Evolutionary conservation across 345 rosid species (phyloP).

Genomic region (Camelina sativa): DNA sequence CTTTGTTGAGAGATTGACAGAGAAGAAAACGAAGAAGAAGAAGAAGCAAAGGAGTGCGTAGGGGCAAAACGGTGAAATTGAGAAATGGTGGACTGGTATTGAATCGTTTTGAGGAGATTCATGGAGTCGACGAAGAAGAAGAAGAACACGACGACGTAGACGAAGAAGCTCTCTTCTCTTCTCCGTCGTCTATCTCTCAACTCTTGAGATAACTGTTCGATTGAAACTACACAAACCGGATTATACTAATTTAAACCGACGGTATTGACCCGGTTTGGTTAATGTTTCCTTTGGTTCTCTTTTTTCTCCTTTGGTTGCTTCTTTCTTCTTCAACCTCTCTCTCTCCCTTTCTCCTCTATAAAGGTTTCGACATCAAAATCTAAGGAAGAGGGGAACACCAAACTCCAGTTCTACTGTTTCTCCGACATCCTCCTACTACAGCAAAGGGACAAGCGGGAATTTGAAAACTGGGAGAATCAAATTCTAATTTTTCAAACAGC

Average conservation of each 20-base stretch:
- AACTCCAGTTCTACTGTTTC: slow-evolving; percentile 21
- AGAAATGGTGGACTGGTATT: slow-evolving; percentile 42
- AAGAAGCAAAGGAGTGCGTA: slow-evolving; percentile 16
- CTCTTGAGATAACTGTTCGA: slow-evolving; percentile 22
- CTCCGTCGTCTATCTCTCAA: slow-evolving; percentile 7
- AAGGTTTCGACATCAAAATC: slow-evolving; percentile 27
- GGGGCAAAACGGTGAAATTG: slow-evolving; percentile 31
- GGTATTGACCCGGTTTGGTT: slow-evolving; percentile 32
- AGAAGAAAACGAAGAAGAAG: background rate
- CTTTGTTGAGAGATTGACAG: slow-evolving; percentile 11
- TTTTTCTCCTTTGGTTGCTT: background rate
- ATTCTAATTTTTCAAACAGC: background rate
- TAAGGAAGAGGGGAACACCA: background rate
- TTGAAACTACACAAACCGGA: slow-evolving; percentile 10
- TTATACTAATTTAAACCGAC: slow-evolving; percentile 21
- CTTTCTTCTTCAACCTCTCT: slow-evolving; percentile 32
- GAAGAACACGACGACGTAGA: too few species aligned
- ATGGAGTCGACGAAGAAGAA: slow-evolving; percentile 43
- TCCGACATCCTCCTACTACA: slow-evolving; percentile 14
- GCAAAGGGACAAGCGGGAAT: slow-evolving; percentile 39
- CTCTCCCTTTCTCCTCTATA: slow-evolving; percentile 15
- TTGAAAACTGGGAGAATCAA: slow-evolving; percentile 15
- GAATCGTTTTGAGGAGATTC: slow-evolving; percentile 55
- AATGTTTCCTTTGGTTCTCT: background rate
- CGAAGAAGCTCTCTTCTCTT: background rate